Conservation (phyloP, 2,329 filamentous ascomycete genomes). For the Colletotrichum orbiculare region DNA sequence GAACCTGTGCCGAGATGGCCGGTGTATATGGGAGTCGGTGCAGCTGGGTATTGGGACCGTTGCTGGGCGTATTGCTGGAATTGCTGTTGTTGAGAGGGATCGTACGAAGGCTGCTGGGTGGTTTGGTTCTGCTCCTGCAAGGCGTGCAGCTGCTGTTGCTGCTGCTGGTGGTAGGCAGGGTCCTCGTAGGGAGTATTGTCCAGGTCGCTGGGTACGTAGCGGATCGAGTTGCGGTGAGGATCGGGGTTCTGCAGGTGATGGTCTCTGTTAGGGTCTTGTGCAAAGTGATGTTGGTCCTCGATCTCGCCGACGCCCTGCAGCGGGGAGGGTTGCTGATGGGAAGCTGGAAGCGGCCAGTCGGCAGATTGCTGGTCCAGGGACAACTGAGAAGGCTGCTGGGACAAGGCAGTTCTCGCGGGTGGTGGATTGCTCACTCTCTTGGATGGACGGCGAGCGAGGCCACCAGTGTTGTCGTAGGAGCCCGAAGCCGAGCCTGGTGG, state of each 20-base stretch:
- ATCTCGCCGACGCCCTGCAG: conserved; percentile 57
- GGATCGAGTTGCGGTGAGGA: conserved; percentile 55
- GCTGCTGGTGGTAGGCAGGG: conserved; percentile 54
- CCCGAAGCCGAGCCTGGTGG: conserved; percentile 37
- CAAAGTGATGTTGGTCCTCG: conserved; percentile 47
- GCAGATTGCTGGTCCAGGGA: conserved; percentile 48
- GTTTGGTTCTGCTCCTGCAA: conserved; percentile 49
- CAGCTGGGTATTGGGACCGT: conserved; percentile 45
- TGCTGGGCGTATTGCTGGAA: conserved; percentile 45
- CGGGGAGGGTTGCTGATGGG: conserved; percentile 54
- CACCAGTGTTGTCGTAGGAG: conserved; percentile 61
- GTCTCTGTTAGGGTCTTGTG: conserved; percentile 53
- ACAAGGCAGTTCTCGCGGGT: conserved; percentile 54
- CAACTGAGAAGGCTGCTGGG: conserved; percentile 48
- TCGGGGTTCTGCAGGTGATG: conserved; percentile 53
- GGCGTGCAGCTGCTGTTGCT: conserved; percentile 44
- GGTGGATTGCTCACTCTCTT: conserved; percentile 66
- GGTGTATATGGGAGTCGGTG: conserved; percentile 49
- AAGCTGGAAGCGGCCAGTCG: conserved; percentile 48
- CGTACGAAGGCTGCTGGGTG: conserved; percentile 52
- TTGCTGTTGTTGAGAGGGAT: conserved; percentile 52
- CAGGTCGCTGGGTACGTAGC: conserved; percentile 58
- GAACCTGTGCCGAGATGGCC: conserved; percentile 48
- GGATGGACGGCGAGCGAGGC: conserved; percentile 65
- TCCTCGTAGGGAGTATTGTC: conserved; percentile 61